phyloP scores from a whole-genome alignment of 768 basidiomycete genomes.

The Strobilomyces confusus region DNA sequence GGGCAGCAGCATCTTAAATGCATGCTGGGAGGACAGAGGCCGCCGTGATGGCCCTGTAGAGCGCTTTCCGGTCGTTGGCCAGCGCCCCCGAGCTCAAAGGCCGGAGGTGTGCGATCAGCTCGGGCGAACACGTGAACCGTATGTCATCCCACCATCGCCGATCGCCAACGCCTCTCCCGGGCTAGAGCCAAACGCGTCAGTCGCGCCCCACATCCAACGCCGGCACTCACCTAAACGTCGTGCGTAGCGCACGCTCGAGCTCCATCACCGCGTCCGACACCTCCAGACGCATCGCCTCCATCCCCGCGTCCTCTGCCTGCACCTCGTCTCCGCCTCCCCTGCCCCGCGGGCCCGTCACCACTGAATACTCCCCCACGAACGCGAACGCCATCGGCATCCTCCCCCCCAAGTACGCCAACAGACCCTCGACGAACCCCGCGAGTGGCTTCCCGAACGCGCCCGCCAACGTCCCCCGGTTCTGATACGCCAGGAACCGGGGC shows the following conservation, averaged over 20 bases:
- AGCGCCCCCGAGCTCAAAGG: background rate
- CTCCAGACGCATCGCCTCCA: too few species aligned
- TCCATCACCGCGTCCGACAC: background rate
- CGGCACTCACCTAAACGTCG: background rate
- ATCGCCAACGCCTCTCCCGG: slow-evolving; percentile 16
- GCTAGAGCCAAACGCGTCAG: too few species aligned
- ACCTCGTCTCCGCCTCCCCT: too few species aligned
- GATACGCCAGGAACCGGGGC: slow-evolving; percentile 17
- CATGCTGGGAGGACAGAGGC: too few species aligned
- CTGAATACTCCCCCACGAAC: slow-evolving; percentile 28
- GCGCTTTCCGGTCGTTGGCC: too few species aligned
- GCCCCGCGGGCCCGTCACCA: too few species aligned
- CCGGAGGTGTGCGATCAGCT: slow-evolving; percentile 17
- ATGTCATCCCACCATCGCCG: slow-evolving; percentile 22
- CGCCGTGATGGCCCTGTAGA: too few species aligned
- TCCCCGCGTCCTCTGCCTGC: too few species aligned
- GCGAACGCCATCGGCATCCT: slow-evolving; percentile 13
- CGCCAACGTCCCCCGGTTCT: slow-evolving; percentile 15
- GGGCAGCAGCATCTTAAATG: too few species aligned
- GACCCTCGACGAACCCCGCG: slow-evolving; percentile 22
- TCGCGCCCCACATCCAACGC: too few species aligned
- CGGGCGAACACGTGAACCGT: slow-evolving; percentile 24
- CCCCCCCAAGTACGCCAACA: slow-evolving; percentile 17
- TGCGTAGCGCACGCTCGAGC: background rate
- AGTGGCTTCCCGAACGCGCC: too few species aligned